These are phyloP conservation scores for Blastobotrys aristatus DNA, from an alignment of 1,139 yeast genomes.

Conservation along the genomic window DNA sequence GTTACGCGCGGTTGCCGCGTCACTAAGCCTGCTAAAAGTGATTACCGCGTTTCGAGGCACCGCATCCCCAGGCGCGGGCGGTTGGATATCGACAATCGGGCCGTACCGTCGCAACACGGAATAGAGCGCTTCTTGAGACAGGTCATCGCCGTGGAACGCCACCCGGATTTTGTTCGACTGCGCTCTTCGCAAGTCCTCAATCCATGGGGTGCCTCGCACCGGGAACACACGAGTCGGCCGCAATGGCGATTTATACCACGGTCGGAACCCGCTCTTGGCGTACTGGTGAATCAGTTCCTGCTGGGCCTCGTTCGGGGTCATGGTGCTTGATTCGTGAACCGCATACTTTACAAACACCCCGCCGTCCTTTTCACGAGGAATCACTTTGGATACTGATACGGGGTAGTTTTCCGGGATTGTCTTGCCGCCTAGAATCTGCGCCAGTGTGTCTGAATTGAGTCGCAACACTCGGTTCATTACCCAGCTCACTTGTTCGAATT, in stretches of 20 bases:
- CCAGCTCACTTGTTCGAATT: constrained; percentile 15
- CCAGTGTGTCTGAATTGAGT: constrained; percentile 15
- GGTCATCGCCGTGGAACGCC: constrained; percentile 64
- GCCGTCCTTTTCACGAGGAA: constrained; percentile 82
- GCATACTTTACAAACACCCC: constrained; percentile 83
- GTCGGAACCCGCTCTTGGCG: constrained; percentile 21
- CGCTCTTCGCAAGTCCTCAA: constrained; percentile 78
- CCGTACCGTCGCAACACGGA: constrained; percentile 85
- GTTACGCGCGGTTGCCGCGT: constrained; percentile 84
- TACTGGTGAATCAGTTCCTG: constrained; percentile 19
- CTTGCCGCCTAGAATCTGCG: constrained; percentile 23
- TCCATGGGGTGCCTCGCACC: constrained; percentile 94
- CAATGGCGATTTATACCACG: constrained; percentile 33
- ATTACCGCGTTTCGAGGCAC: constrained; percentile 50
- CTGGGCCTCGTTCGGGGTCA: constrained; percentile 14
- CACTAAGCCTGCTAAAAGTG: constrained; percentile 49
- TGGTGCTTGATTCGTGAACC: constrained; percentile 19
- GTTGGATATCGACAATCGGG: constrained; percentile 64
- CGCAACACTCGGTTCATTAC: constrained; percentile 12
- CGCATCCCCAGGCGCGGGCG: constrained; percentile 47
- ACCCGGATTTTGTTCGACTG: constrained; percentile 63
- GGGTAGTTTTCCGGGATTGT: constrained; percentile 43
- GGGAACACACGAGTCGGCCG: constrained; percentile 51
- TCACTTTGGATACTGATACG: constrained; percentile 42
- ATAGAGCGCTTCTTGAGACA: constrained; percentile 82